These are phyloP conservation scores for Phytophthora multivora DNA, from an alignment of 352 stramenopile genomes.

Conservation along the genomic window DNA sequence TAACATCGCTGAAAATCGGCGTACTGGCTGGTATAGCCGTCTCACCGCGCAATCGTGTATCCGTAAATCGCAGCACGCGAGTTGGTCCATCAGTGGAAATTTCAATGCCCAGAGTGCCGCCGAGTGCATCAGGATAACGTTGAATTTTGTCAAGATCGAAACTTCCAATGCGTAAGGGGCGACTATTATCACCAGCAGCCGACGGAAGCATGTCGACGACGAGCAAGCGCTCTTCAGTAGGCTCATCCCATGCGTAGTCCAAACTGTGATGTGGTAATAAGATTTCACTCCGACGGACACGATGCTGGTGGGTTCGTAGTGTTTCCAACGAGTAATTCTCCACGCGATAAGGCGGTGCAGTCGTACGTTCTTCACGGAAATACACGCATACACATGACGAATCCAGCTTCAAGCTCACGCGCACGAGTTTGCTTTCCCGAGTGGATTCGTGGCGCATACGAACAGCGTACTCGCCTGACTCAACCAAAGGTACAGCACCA, in stretches of 20 bases:
- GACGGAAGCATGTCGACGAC: slow-evolving; percentile 90
- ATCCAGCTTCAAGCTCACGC: slow-evolving; percentile 81
- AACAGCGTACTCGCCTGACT: slow-evolving; percentile 83
- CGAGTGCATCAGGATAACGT: slow-evolving; percentile 74
- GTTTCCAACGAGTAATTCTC: slow-evolving; percentile 91
- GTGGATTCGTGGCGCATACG: slow-evolving; percentile 86
- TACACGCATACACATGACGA: slow-evolving; percentile 81
- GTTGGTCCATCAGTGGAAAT: slow-evolving; percentile 87
- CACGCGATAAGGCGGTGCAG: slow-evolving; percentile 81
- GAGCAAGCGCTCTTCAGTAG: slow-evolving; percentile 75
- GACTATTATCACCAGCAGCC: slow-evolving; percentile 85
- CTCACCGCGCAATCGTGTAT: slow-evolving; percentile 72
- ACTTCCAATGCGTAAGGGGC: slow-evolving; percentile 80
- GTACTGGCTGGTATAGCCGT: slow-evolving; percentile 28
- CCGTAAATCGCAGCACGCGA: slow-evolving; percentile 85
- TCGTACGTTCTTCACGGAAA: slow-evolving; percentile 79
- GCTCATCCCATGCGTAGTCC: slow-evolving; percentile 90
- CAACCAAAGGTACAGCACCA: slow-evolving; percentile 71
- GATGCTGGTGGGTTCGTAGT: slow-evolving; percentile 82
- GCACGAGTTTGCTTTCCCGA: slow-evolving; percentile 76
- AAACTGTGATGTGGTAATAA: slow-evolving; percentile 85
- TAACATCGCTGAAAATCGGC: slow-evolving; percentile 35
- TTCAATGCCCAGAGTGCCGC: slow-evolving; percentile 78
- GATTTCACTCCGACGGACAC: slow-evolving; percentile 84
- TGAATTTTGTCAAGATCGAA: slow-evolving; percentile 87